A percentile compares a stretch with the other conserved stretches of the same genome.
These are phyloP conservation scores for Mortierella alpina DNA, from an alignment of 192 early-diverging fungal species.

Conservation along the genomic window DNA sequence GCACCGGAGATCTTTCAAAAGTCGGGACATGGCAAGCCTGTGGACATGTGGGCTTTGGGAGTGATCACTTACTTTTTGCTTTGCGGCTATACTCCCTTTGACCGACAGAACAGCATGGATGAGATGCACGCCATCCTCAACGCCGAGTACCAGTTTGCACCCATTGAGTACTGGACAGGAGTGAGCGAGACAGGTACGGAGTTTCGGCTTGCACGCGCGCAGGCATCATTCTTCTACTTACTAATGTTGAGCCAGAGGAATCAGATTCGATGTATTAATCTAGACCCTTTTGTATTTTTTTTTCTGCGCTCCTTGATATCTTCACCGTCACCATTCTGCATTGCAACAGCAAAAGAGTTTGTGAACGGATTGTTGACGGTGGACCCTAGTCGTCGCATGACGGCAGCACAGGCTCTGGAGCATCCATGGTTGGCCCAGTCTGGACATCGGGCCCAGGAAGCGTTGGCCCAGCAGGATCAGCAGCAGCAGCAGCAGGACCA, in stretches of 20 bases:
- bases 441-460: constrained; percentile 4
- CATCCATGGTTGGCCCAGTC: constrained; percentile 78
- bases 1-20: constrained; percentile 70
- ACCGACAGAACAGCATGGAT: constrained; percentile 60
- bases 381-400: constrained; percentile 77
- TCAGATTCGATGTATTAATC: not conserved
- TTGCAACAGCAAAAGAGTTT: constrained; percentile 72
- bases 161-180: constrained; percentile 69
- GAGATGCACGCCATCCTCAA: constrained; percentile 69
- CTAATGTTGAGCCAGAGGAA: not conserved
- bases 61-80: constrained; percentile 82
- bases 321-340: not conserved
- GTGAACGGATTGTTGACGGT: constrained; percentile 73
- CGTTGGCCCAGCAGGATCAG: constrained; percentile 7
- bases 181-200: constrained; percentile 62
- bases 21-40: constrained; percentile 76
- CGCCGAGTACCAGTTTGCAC: constrained; percentile 73
- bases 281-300: too few species aligned
- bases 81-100: constrained; percentile 80
- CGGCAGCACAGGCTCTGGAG: constrained; percentile 75
- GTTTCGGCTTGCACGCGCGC: too few species aligned
- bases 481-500: constrained; percentile 18
- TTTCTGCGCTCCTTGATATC: not conserved
- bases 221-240: not conserved
- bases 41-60: constrained; percentile 87